These are phyloP conservation scores for Globisporangium middletonii DNA, from an alignment of 352 stramenopile species.

Conservation along the genomic window DNA sequence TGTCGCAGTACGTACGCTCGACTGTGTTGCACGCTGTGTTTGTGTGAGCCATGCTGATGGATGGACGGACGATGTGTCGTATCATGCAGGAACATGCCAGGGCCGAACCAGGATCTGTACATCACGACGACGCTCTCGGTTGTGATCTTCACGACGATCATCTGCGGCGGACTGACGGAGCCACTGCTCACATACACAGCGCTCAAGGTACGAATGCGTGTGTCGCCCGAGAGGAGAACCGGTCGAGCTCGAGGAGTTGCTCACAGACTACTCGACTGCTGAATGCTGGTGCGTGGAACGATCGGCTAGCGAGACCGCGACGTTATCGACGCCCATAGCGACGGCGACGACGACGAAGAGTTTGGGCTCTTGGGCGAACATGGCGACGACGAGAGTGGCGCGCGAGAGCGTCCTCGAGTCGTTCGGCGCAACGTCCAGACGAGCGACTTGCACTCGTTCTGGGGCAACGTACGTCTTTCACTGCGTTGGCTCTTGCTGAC, in stretches of 20 bases:
- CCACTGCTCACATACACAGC: constrained; percentile 79
- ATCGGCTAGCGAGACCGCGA: constrained; percentile 9
- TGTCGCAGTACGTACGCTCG: constrained; percentile 64
- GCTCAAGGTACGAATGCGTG: constrained; percentile 38
- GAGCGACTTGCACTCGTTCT: constrained; percentile 52
- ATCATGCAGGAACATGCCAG: constrained; percentile 87
- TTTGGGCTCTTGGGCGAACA: constrained; percentile 22
- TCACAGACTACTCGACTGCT: neutral
- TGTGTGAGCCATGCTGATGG: neutral
- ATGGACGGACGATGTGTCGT: neutral
- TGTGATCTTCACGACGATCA: constrained; percentile 95
- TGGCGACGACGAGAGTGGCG: constrained; percentile 20
- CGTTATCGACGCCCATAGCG: constrained; percentile 1
- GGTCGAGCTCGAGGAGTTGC: no score
- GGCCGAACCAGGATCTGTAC: constrained; percentile 88
- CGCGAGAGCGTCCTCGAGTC: constrained; percentile 11
- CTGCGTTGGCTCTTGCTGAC: no score
- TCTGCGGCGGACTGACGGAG: constrained; percentile 91
- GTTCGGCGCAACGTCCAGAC: constrained; percentile 18
- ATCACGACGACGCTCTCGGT: constrained; percentile 76
- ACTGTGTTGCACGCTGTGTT: neutral
- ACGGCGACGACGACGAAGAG: constrained; percentile 30
- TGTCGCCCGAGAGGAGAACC: neutral
- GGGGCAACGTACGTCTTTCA: constrained; percentile 38
- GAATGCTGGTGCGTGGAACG: neutral